phyloP scores from a whole-genome alignment of 73 alveolate genomes.

The Paraurostyla sp. region DNA sequence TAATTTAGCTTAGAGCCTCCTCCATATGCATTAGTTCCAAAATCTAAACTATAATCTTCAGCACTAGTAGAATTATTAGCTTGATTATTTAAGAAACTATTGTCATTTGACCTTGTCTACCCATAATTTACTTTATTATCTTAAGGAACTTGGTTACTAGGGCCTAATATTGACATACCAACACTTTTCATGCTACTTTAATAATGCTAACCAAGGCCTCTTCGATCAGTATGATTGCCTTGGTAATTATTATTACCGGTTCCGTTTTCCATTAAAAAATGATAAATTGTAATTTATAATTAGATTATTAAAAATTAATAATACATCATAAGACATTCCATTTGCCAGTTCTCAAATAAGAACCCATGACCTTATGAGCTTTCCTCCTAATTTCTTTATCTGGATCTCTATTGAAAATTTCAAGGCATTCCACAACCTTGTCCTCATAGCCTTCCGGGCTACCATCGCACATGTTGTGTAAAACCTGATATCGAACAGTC shows the following conservation, averaged over 20 bases:
- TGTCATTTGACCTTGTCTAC: conserved; percentile 7
- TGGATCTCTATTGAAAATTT: conserved; percentile 84
- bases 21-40: conserved; percentile 14
- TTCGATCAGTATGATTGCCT: conserved; percentile 12
- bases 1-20: background rate
- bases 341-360: conserved; percentile 79
- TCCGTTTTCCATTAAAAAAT: conserved; percentile 7
- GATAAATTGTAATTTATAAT: background rate
- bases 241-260: background rate
- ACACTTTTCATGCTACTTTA: conserved; percentile 4
- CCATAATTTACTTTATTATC: background rate
- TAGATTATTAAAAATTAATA: background rate
- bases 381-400: conserved; percentile 80
- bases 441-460: conserved; percentile 88
- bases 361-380: conserved; percentile 89
- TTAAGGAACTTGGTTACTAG: background rate
- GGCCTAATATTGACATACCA: conserved; percentile 16
- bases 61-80: background rate
- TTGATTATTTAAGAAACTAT: conserved; percentile 14
- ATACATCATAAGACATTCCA: conserved; percentile 80
- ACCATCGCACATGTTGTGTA: conserved; percentile 93
- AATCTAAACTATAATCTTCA: conserved; percentile 26
- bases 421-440: conserved; percentile 80
- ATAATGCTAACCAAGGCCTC: background rate
- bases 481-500: conserved; percentile 82